A percentile compares a stretch with the other conserved stretches of the same genome.
These are phyloP conservation scores for Diplodia sapinea DNA, from an alignment of 2,329 filamentous ascomycete species.

Conservation along the genomic window DNA sequence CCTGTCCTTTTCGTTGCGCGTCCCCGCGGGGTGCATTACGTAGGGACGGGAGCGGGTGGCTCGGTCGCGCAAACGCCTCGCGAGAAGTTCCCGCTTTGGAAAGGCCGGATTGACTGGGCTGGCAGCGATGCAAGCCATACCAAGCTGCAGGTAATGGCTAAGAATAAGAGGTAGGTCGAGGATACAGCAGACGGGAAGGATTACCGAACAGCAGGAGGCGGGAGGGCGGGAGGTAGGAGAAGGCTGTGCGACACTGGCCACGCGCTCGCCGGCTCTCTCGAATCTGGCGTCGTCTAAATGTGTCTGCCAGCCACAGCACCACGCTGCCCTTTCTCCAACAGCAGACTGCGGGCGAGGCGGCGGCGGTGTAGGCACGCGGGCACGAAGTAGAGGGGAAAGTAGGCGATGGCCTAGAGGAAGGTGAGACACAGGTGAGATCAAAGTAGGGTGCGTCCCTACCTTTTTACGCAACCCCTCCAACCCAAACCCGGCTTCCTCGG, in stretches of 20 bases:
- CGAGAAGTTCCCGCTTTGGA: slow-evolving; percentile 1
- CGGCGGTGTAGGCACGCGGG: slow-evolving; percentile 14
- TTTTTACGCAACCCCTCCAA: background rate
- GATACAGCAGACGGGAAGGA: slow-evolving; percentile 19
- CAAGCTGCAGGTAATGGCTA: slow-evolving; percentile 16
- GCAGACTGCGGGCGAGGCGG: background rate
- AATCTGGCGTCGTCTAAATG: background rate
- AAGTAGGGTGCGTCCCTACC: slow-evolving; percentile 28
- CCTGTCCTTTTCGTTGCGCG: background rate
- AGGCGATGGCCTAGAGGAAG: background rate
- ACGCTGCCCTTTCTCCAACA: background rate
- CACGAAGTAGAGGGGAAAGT: background rate
- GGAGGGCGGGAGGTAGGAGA: slow-evolving; percentile 15
- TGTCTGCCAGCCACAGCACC: background rate
- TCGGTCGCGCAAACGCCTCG: slow-evolving; percentile 3
- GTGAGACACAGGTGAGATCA: slow-evolving; percentile 17
- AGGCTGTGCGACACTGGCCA: slow-evolving; percentile 21
- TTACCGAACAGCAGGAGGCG: background rate
- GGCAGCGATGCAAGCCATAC: slow-evolving; percentile 13
- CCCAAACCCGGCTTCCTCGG: background rate
- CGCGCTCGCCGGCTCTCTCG: slow-evolving; percentile 4
- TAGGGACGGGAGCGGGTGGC: background rate
- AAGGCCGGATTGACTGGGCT: background rate
- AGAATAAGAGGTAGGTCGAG: slow-evolving; percentile 16
- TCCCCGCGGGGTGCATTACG: background rate